Conservation (phyloP, 2,329 filamentous ascomycete species). For the Colletotrichum eleusines region DNA sequence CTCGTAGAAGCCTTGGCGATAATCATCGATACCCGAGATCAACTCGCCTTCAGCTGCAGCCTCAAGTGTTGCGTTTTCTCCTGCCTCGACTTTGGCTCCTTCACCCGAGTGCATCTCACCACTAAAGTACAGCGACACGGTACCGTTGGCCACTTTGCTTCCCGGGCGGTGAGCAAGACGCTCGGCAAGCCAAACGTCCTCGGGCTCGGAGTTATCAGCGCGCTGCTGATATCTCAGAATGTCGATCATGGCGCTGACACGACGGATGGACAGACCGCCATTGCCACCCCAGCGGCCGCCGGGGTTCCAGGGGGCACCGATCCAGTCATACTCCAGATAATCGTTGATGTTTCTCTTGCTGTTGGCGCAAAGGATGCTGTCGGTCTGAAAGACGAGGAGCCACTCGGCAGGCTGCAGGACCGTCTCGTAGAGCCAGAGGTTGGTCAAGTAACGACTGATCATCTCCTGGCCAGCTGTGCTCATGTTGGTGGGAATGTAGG, state of each 20-base stretch:
- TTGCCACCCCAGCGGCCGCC: constrained; percentile 61
- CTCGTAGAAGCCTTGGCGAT: constrained; percentile 65
- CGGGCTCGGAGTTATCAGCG: constrained; percentile 58
- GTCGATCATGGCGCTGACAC: constrained; percentile 66
- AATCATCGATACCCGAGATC: constrained; percentile 60
- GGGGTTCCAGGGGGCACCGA: constrained; percentile 63
- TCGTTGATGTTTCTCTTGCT: constrained; percentile 60
- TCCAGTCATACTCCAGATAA: constrained; percentile 66
- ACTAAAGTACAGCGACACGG: constrained; percentile 61
- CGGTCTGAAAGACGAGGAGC: constrained; percentile 67
- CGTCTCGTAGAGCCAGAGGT: constrained; percentile 63
- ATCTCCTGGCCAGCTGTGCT: constrained; percentile 63
- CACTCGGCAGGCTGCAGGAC: constrained; percentile 64
- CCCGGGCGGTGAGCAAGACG: constrained; percentile 63
- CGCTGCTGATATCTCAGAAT: constrained; percentile 62
- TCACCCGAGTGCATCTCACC: constrained; percentile 61
- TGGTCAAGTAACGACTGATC: constrained; percentile 66
- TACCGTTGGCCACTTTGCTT: constrained; percentile 64
- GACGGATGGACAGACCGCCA: constrained; percentile 64
- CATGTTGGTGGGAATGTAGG: constrained; percentile 65
- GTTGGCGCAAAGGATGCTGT: constrained; percentile 69
- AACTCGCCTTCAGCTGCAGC: constrained; percentile 50
- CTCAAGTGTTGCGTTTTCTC: constrained; percentile 45
- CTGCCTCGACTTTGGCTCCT: constrained; percentile 40
- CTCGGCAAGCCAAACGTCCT: constrained; percentile 69